These are phyloP conservation scores for Epichloe uncinata DNA, from an alignment of 2,329 filamentous ascomycete species.

Conservation along the genomic window DNA sequence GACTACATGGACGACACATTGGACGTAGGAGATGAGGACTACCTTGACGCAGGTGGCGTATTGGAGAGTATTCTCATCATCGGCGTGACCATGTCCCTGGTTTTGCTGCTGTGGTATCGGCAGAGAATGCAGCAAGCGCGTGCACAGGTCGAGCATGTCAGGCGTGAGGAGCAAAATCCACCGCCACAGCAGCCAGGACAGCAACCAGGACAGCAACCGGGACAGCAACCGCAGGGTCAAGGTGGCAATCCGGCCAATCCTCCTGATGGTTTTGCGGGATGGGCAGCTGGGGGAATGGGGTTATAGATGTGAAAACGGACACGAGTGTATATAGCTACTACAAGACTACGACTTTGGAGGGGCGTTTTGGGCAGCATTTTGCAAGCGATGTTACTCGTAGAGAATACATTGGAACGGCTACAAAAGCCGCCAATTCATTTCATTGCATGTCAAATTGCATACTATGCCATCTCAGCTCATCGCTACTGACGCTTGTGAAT, in stretches of 20 bases:
- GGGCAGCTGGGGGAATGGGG: conserved; percentile 24
- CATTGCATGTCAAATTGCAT: background rate
- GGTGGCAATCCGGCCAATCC: conserved; percentile 6
- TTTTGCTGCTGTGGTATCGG: conserved; percentile 69
- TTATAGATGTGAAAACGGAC: conserved; percentile 11
- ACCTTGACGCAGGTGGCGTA: conserved; percentile 61
- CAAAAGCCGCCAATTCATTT: background rate
- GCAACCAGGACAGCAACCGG: background rate
- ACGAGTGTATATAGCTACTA: conserved; percentile 6
- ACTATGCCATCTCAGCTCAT: background rate
- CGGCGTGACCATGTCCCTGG: conserved; percentile 58
- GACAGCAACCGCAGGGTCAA: too few species aligned
- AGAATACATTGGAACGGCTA: background rate
- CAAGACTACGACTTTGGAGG: background rate
- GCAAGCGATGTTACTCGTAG: background rate
- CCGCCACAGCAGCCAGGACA: conserved; percentile 7
- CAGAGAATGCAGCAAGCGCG: conserved; percentile 53
- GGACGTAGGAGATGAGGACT: conserved; percentile 42
- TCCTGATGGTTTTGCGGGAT: conserved; percentile 19
- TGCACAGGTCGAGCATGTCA: conserved; percentile 19
- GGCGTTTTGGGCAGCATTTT: conserved; percentile 8
- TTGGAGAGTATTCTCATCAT: conserved; percentile 79
- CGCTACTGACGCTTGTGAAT: too few species aligned
- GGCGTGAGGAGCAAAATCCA: conserved; percentile 5
- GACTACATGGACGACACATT: conserved; percentile 43